Percentiles rank a stretch among this genome's conserved stretches.
phyloP scores from a whole-genome alignment of 352 stramenopile genomes.

The Phytophthora citricola region DNA sequence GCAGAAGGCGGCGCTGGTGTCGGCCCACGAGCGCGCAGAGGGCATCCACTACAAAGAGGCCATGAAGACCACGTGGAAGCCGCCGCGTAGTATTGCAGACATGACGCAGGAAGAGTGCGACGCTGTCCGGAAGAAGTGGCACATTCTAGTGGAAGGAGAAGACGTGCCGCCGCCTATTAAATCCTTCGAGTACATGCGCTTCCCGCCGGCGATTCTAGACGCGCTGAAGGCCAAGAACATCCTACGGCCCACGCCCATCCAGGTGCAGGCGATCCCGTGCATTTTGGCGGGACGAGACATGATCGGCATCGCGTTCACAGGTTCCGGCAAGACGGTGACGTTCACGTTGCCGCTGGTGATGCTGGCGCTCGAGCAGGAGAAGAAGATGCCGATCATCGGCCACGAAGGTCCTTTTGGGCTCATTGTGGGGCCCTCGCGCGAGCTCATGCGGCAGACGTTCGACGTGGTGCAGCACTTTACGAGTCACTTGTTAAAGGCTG shows the following conservation, averaged over 20 bases:
- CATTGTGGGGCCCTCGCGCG: slow-evolving; percentile 96
- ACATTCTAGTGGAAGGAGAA: slow-evolving; percentile 97
- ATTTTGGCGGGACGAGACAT: slow-evolving; percentile 97
- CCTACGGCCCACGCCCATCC: slow-evolving; percentile 96
- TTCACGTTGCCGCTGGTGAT: slow-evolving; percentile 98
- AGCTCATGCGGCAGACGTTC: slow-evolving; percentile 98
- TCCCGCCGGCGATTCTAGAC: slow-evolving; percentile 93
- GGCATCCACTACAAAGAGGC: slow-evolving; percentile 92
- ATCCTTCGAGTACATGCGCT: slow-evolving; percentile 98
- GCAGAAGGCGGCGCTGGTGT: slow-evolving; percentile 96
- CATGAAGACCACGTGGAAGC: slow-evolving; percentile 93
- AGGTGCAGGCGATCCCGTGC: slow-evolving; percentile 98
- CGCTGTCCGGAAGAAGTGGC: slow-evolving; percentile 96
- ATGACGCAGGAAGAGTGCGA: slow-evolving; percentile 91
- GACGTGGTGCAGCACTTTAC: slow-evolving; percentile 97
- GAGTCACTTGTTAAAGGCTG: slow-evolving; percentile 65
- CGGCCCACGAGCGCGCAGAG: slow-evolving; percentile 91
- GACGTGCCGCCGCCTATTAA: slow-evolving; percentile 97
- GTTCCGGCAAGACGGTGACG: slow-evolving; percentile 98
- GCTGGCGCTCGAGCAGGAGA: slow-evolving; percentile 96
- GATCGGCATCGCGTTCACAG: slow-evolving; percentile 99
- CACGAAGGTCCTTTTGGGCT: slow-evolving; percentile 97
- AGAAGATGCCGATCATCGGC: slow-evolving; percentile 93
- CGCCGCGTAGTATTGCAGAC: slow-evolving; percentile 85
- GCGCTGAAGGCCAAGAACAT: slow-evolving; percentile 97